Conservation (phyloP, 2,329 filamentous ascomycete genomes). For the Diplodia seriata region DNA sequence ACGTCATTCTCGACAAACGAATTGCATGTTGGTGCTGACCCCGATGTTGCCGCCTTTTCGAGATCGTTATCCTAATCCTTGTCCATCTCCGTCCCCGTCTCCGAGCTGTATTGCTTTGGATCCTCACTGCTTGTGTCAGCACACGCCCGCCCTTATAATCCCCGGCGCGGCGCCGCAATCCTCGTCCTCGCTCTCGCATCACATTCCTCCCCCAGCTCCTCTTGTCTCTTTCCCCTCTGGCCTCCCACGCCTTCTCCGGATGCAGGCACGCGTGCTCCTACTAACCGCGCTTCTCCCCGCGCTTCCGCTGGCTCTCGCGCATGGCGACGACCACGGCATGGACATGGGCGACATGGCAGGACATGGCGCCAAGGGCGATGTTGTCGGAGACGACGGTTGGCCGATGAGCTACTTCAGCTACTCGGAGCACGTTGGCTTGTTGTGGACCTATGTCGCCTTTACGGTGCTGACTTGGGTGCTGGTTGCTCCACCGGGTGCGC, state of each 20-base stretch:
- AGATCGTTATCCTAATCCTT: neutral
- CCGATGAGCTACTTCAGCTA: slow-evolving; percentile 67
- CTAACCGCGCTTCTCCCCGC: slow-evolving; percentile 46
- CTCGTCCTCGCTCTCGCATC: neutral
- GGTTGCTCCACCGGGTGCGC: slow-evolving; percentile 73
- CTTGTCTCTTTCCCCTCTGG: neutral
- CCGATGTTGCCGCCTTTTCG: slow-evolving; percentile 7
- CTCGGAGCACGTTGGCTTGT: slow-evolving; percentile 59
- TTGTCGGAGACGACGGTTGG: slow-evolving; percentile 35
- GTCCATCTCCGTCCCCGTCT: neutral
- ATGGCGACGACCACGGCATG: slow-evolving; percentile 48
- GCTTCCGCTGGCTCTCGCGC: slow-evolving; percentile 49
- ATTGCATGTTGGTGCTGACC: slow-evolving; percentile 17
- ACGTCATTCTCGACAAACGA: slow-evolving; percentile 19
- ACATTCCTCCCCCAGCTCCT: neutral
- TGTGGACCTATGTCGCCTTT: slow-evolving; percentile 73
- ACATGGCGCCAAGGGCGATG: neutral
- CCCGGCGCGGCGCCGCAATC: neutral
- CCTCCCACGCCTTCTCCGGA: neutral
- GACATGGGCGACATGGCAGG: slow-evolving; percentile 37
- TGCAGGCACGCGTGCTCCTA: slow-evolving; percentile 34
- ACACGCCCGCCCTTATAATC: slow-evolving; percentile 15
- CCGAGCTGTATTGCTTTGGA: neutral
- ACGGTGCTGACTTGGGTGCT: slow-evolving; percentile 78
- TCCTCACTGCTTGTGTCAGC: neutral